Evolutionary conservation across 441 rosid species (phyloP).

Genomic region (Breynia disticha): DNA sequence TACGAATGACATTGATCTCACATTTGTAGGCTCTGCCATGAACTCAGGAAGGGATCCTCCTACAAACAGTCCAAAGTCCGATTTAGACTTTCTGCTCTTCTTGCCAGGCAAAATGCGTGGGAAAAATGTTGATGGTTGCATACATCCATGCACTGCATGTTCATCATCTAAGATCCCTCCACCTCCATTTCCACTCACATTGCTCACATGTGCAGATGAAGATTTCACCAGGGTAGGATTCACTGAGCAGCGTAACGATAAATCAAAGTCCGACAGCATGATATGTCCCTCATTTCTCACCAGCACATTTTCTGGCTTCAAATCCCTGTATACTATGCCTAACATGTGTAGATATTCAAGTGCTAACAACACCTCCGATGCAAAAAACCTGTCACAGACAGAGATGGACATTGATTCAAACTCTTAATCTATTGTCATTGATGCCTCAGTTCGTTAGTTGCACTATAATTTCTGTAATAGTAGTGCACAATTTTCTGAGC

Average conservation of each 20-base stretch:
- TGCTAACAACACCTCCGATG: conserved; percentile 75
- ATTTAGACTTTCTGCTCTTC: conserved; percentile 70
- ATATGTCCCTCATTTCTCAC: conserved; percentile 84
- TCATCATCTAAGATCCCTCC: conserved; percentile 51
- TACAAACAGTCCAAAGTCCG: conserved; percentile 52
- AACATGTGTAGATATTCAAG: conserved; percentile 89
- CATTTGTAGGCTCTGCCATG: conserved; percentile 87
- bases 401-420: too few relatives aligned
- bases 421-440: too few relatives aligned
- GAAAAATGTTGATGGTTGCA: conserved; percentile 67
- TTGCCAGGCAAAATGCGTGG: conserved; percentile 64
- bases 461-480: too few relatives aligned
- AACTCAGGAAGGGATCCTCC: conserved; percentile 64
- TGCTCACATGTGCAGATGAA: conserved; percentile 38
- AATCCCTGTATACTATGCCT: conserved; percentile 78
- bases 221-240: conserved; percentile 76
- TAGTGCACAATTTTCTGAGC: too few relatives aligned
- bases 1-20: conserved; percentile 80
- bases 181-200: conserved; percentile 15
- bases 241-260: conserved; percentile 82
- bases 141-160: conserved; percentile 43
- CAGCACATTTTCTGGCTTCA: conserved; percentile 82
- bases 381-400: conserved; percentile 45
- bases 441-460: too few relatives aligned
- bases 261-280: conserved; percentile 85